Evolutionary conservation across 1,284 basidiomycete genomes (phyloP).

Genomic region (Mycena citricolor): DNA sequence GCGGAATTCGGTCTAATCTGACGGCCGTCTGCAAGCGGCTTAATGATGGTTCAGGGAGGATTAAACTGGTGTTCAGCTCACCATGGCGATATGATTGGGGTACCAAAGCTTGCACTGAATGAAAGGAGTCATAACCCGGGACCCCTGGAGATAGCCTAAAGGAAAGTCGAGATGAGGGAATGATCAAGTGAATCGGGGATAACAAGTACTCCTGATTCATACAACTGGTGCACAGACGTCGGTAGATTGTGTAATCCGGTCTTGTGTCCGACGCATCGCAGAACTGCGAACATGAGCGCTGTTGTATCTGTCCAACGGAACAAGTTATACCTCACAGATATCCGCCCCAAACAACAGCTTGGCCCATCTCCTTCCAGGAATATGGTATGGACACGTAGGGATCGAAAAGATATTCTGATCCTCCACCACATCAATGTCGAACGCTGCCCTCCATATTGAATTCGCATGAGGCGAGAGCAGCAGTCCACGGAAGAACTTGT

Average conservation of each 20-base stretch:
- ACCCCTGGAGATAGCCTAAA: too few relatives aligned
- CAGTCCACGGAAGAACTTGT: conserved; percentile 14
- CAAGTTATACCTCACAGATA: conserved; percentile 9
- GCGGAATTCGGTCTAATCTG: too few relatives aligned
- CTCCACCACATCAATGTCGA: too few relatives aligned
- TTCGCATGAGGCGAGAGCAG: background rate
- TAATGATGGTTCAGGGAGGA: too few relatives aligned
- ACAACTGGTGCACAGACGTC: conserved; percentile 18
- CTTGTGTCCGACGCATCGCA: conserved; percentile 4
- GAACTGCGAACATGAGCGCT: conserved; percentile 8
- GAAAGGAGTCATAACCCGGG: too few relatives aligned
- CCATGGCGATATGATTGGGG: conserved; percentile 9
- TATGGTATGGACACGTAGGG: conserved; percentile 11
- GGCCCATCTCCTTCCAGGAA: conserved; percentile 14
- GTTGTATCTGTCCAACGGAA: background rate
- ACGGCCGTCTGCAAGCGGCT: too few relatives aligned
- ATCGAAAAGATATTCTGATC: background rate
- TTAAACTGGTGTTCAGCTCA: too few relatives aligned
- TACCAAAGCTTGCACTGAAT: conserved; percentile 4
- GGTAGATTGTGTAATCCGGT: conserved; percentile 12
- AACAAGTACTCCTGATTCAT: conserved; percentile 5
- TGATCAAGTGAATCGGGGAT: too few relatives aligned
- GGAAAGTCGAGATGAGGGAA: too few relatives aligned
- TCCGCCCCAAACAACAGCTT: conserved; percentile 14
- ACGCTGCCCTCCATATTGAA: conserved; percentile 11